These are phyloP conservation scores for Wickerhamiella kurtzmanii DNA, from an alignment of 805 yeast species.

Conservation along the genomic window DNA sequence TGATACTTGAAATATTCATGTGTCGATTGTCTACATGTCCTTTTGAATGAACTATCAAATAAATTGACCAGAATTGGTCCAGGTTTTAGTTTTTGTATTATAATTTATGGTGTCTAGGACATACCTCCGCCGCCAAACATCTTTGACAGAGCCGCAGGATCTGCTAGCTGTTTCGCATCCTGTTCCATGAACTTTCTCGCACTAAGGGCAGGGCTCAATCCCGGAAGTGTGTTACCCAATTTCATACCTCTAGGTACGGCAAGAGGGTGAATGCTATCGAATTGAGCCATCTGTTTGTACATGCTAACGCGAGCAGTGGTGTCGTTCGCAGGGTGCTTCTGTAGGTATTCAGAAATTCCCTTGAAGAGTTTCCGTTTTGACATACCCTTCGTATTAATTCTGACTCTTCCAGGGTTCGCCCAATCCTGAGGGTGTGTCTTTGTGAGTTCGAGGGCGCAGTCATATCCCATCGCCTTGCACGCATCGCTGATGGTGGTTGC, in stretches of 20 bases:
- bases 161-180: conserved; percentile 15
- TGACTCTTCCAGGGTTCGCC: conserved; percentile 94
- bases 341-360: conserved; percentile 46
- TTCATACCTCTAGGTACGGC: conserved; percentile 77
- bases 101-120: not conserved
- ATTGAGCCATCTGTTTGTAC: conserved; percentile 18
- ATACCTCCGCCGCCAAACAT: conserved; percentile 7
- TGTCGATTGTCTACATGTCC: no score
- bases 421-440: conserved; percentile 92
- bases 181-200: conserved; percentile 68
- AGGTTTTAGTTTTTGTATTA: no score
- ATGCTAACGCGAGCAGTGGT: conserved; percentile 32
- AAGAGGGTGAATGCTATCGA: conserved; percentile 31
- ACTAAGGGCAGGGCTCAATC: conserved; percentile 64
- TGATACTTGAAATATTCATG: no score
- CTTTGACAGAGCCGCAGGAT: conserved; percentile 3
- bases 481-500: conserved; percentile 78
- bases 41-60: no score
- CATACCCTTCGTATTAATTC: conserved; percentile 41
- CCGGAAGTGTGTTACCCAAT: conserved; percentile 81
- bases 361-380: conserved; percentile 52
- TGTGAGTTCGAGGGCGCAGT: conserved; percentile 37
- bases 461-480: conserved; percentile 27
- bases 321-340: conserved; percentile 56
- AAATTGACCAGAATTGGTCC: no score